Conservation (phyloP, 2,329 filamentous ascomycete genomes). For the Chaetomium sp. region DNA sequence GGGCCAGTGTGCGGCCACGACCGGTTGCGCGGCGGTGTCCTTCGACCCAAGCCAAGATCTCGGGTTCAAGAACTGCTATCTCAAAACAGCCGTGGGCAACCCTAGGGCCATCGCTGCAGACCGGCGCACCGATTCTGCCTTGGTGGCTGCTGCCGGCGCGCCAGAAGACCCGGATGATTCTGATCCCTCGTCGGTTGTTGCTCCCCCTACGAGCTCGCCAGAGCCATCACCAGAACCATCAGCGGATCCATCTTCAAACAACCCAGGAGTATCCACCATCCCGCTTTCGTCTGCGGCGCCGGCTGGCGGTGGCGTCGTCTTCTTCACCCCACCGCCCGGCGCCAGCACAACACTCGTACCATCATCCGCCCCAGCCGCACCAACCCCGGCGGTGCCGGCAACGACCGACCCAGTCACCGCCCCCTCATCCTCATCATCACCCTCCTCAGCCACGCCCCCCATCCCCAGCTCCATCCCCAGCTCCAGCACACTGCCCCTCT, state of each 20-base stretch:
- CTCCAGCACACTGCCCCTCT: slow-evolving; percentile 11
- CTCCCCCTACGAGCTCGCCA: background rate
- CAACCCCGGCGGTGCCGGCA: background rate
- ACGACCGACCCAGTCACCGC: background rate
- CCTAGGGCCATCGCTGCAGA: slow-evolving; percentile 27
- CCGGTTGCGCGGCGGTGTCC: slow-evolving; percentile 36
- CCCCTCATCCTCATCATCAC: background rate
- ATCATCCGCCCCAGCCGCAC: background rate
- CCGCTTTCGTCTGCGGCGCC: slow-evolving; percentile 12
- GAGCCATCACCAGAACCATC: slow-evolving; percentile 1
- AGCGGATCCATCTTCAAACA: background rate
- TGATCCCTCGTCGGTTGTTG: background rate
- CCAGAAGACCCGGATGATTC: background rate
- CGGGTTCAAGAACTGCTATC: slow-evolving; percentile 41
- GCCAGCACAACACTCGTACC: slow-evolving; percentile 10
- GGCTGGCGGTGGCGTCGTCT: slow-evolving; percentile 20
- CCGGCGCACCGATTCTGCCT: slow-evolving; percentile 37
- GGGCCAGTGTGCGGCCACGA: slow-evolving; percentile 34
- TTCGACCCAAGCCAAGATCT: slow-evolving; percentile 35
- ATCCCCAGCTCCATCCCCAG: slow-evolving; percentile 23
- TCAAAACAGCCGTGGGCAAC: slow-evolving; percentile 33
- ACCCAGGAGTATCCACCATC: slow-evolving; percentile 24
- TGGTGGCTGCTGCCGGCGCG: slow-evolving; percentile 19
- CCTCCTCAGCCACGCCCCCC: background rate
- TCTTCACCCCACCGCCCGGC: slow-evolving; percentile 33